Evolutionary conservation across 169 alveolate species (phyloP), one percentile per base, ranked within the genome.

Genomic region (Plasmodium berghei): DNA sequence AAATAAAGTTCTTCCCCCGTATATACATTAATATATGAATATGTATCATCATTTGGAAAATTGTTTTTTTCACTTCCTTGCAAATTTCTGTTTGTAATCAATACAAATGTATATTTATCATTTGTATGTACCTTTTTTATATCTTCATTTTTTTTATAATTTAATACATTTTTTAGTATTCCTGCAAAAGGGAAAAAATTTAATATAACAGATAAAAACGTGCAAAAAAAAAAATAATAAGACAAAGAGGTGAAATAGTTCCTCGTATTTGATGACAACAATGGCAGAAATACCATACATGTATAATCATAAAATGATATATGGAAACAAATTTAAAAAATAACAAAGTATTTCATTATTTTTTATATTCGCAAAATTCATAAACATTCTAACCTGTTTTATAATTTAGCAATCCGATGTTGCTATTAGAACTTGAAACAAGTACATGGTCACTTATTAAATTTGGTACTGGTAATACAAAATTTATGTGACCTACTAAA

Each of bases 401-500:
- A 48, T 83, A 83, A 67, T 83, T 67, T 54, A 83, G 83, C n/a
- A 83, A 55, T 9, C 85, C 90, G 52, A 83, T 72, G 69, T 55
- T 69, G 28, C 90, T 83, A 71, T 67, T 69, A 49, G 22, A 18
- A 67, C 90, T 83, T 56, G 90, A 83, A 56, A 83, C 67, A 18
- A 83, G 74, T 55, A 83, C 72, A 55, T 9, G 45, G 49, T 71
- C 69, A 45, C 58, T 69, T 55, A 67, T 14, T 61, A 55, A 42
- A 67, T 83, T 83, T 48, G 42, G 67, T 67, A 48, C 69, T 40
- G 90, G 90, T 22, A 83, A 34, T n/a, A 83, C 69, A n/a, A 24
- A 67, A 83, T 83, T 83, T 46, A 83, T 20, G 64, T 83, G 90
- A 24, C 90, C 90, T 18, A 83, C 69, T 67, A 83, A 46, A 20